Evolutionary conservation across 345 rosid genomes (phyloP).

Genomic region (Hibiscus tridactylites): DNA sequence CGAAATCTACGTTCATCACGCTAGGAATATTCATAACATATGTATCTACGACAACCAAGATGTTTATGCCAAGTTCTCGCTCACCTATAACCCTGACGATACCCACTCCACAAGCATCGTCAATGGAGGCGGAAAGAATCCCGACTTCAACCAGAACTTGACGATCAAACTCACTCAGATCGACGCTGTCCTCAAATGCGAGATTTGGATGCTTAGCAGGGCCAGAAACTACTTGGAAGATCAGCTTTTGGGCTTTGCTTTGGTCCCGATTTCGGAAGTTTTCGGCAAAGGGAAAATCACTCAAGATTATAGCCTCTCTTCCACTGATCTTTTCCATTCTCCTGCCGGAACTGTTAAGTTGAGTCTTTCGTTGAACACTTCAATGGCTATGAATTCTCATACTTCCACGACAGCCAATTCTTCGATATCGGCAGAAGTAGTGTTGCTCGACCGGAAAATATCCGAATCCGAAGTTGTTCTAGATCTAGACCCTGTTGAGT

Average conservation of each 20-base stretch:
- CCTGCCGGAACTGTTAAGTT: conserved; percentile 83
- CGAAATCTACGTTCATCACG: conserved; percentile 74
- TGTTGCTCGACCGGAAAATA: conserved; percentile 59
- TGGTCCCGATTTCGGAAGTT: conserved; percentile 67
- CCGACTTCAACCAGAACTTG: conserved; percentile 65
- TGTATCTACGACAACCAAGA: conserved; percentile 96
- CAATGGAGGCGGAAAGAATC: conserved; percentile 86
- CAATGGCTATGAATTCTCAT: conserved; percentile 22
- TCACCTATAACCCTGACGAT: conserved; percentile 82
- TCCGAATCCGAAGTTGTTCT: conserved; percentile 34
- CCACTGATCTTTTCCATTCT: conserved; percentile 91
- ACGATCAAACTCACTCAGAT: conserved; percentile 44
- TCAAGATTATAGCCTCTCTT: conserved; percentile 65
- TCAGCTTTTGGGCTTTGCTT: conserved; percentile 81
- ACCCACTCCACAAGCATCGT: conserved; percentile 66
- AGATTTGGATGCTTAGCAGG: conserved; percentile 95
- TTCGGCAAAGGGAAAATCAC: conserved; percentile 64
- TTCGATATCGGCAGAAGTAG: conserved; percentile 81
- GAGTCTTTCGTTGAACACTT: conserved; percentile 46
- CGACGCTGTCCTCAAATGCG: conserved; percentile 86
- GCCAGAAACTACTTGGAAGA: conserved; percentile 83
- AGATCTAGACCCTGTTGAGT: conserved; percentile 59
- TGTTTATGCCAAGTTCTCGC: conserved; percentile 90
- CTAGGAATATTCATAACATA: conserved; percentile 93
- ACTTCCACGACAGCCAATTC: conserved; percentile 19